Evolutionary conservation across 768 basidiomycete genomes (phyloP).

Genomic region (Lactarius quietus): DNA sequence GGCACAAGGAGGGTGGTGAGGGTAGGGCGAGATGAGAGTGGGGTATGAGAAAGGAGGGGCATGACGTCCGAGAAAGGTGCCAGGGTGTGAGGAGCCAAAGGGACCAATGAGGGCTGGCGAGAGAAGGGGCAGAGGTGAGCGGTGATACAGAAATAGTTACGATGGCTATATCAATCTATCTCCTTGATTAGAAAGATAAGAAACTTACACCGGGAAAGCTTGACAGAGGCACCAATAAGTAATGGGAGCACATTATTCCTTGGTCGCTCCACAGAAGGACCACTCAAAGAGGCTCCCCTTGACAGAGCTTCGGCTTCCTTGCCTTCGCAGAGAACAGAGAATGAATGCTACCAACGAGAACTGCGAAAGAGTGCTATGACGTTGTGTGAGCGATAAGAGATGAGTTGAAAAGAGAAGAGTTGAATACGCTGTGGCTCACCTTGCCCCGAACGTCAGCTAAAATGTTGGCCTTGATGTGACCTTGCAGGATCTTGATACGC

Average conservation of each 20-base stretch:
- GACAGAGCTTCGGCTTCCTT: constrained; percentile 40
- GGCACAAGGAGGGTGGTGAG: too few species aligned
- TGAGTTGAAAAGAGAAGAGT: background rate
- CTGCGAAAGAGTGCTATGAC: constrained; percentile 34
- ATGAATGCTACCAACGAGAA: constrained; percentile 46
- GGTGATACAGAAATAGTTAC: too few species aligned
- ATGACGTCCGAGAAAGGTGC: too few species aligned
- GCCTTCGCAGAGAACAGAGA: constrained; percentile 45
- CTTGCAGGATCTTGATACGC: constrained; percentile 51
- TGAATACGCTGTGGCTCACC: constrained; percentile 40
- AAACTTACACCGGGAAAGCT: constrained; percentile 60
- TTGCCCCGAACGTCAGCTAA: constrained; percentile 40
- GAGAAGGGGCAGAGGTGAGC: too few species aligned
- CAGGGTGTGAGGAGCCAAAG: too few species aligned
- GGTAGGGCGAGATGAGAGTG: too few species aligned
- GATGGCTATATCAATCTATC: background rate
- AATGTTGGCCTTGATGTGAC: constrained; percentile 53
- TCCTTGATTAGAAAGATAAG: background rate
- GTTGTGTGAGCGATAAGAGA: background rate
- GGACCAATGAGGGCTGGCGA: too few species aligned
- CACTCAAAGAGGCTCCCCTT: constrained; percentile 58
- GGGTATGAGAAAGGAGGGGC: too few species aligned
- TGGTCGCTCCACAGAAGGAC: constrained; percentile 55
- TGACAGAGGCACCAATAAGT: constrained; percentile 62
- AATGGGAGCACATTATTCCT: constrained; percentile 72